Base-by-base conservation (phyloP, 768 basidiomycete species). In the Infundibulicybe gibba region DNA sequence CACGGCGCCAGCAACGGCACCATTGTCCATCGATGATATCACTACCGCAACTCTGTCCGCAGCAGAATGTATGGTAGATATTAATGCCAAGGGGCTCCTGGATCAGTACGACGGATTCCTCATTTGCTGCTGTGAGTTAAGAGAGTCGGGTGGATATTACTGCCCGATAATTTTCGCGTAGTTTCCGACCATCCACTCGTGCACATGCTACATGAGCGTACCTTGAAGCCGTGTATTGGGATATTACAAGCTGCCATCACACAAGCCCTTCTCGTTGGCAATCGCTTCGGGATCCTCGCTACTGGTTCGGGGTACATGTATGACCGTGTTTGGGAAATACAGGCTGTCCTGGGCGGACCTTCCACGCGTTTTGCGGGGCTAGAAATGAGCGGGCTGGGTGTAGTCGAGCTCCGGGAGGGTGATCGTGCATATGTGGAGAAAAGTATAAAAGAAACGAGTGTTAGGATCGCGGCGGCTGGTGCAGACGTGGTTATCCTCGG, bases 141-240 rank as follows among this genome's bases (percentile, higher is more conserved):
- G n/a, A n/a, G n/a, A n/a, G n/a, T n/a, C n/a, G n/a, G n/a, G n/a
- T n/a, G n/a, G n/a, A n/a, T n/a, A n/a, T n/a, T n/a, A n/a, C n/a
- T n/a, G n/a, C 14, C 56, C 58, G 5, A 41, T 32, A 12, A 25
- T 53, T 11, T 70, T 65, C 46, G 6, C 14, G 10, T 35, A 68
- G 65, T 70, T 54, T 69, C 66, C 16, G 66, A 70, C 49, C 68
- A 69, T 52, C 64, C 67, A 4, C 54, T 71, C 19, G 56, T 62
- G 2, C 60, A 61, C 39, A 59, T 65, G 52, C 60, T 70, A 15
- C 65, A 64, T 20, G 64, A 66, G 50, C 47, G 48, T 12, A 61
- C 62, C 8, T n/a, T 33, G 6, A 70, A 70, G 48, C 67, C 68
- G 1, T 54, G 52, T 12, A 53, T 68, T 16, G 66, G 66, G 13